Percentiles rank a stretch among this genome's conserved stretches.
phyloP scores from a whole-genome alignment of 768 basidiomycete species.

The Chalciporus piperatus region DNA sequence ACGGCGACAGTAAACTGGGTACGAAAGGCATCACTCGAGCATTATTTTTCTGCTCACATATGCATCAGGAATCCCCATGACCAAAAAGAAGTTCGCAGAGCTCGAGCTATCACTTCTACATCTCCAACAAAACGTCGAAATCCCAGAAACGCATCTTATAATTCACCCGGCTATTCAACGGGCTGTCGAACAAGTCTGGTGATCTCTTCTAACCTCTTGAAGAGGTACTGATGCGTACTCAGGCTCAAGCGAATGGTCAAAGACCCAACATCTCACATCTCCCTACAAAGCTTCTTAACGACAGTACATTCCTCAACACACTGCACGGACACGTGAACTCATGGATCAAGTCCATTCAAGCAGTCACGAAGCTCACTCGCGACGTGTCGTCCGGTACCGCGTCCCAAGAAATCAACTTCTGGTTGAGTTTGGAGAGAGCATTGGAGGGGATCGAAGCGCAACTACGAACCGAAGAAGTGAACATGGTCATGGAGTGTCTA shows the following conservation, averaged over 20 bases:
- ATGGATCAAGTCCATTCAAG: slow-evolving; percentile 98
- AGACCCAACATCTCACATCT: slow-evolving; percentile 76
- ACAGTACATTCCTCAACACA: slow-evolving; percentile 89
- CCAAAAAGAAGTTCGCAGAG: slow-evolving; percentile 99
- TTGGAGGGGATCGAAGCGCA: slow-evolving; percentile 92
- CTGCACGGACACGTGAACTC: slow-evolving; percentile 92
- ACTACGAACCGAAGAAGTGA: slow-evolving; percentile 87
- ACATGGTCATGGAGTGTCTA: slow-evolving; percentile 90
- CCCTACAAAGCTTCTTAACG: slow-evolving; percentile 71
- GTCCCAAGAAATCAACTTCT: slow-evolving; percentile 98
- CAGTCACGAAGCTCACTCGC: slow-evolving; percentile 91
- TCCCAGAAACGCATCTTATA: slow-evolving; percentile 91
- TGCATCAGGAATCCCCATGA: slow-evolving; percentile 81
- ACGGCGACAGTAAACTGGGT: slow-evolving; percentile 83
- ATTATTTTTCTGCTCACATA: slow-evolving; percentile 3
- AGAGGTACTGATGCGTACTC: slow-evolving; percentile 19
- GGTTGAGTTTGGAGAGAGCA: slow-evolving; percentile 92
- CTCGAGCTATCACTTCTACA: slow-evolving; percentile 92
- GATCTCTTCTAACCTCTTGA: slow-evolving; percentile 23
- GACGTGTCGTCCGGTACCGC: slow-evolving; percentile 95
- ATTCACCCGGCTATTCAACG: slow-evolving; percentile 88
- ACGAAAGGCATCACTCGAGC: slow-evolving; percentile 18
- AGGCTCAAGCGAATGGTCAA: slow-evolving; percentile 48
- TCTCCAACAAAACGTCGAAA: slow-evolving; percentile 98
- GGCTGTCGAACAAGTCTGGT: slow-evolving; percentile 70